Conservation (phyloP, 139 green algal species). For the Pseudopediastrum boryanum region DNA sequence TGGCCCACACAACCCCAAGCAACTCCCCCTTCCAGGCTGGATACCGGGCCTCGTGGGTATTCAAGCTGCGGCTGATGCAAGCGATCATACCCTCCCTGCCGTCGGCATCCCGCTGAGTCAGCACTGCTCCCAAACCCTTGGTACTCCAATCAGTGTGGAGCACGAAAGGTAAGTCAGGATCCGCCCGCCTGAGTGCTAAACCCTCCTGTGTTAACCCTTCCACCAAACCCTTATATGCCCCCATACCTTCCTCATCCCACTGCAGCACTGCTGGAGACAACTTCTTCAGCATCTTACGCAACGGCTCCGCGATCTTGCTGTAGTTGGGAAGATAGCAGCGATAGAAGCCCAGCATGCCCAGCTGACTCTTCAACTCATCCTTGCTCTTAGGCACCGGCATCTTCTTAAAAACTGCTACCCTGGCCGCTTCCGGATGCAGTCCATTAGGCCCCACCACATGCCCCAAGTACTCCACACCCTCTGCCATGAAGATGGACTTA, state of each 20-base stretch:
- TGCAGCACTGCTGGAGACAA: conserved; percentile 20
- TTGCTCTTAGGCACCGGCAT: conserved; percentile 39
- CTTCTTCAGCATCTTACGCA: conserved; percentile 37
- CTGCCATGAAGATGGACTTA: conserved; percentile 28
- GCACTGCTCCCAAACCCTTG: conserved; percentile 39
- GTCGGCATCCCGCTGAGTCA: conserved; percentile 42
- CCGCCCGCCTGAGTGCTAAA: conserved; percentile 1
- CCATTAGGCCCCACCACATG: conserved; percentile 37
- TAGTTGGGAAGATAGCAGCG: conserved; percentile 40
- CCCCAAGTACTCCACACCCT: conserved; percentile 45
- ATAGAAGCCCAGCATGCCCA: conserved; percentile 49
- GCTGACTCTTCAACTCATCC: conserved; percentile 18
- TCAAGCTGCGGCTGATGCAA: conserved; percentile 32
- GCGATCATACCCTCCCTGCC: conserved; percentile 40
- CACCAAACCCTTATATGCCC: conserved; percentile 19
- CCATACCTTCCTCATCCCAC: conserved; percentile 23
- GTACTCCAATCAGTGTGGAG: conserved; percentile 38
- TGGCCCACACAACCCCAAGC: conserved; percentile 38
- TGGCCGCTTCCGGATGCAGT: conserved; percentile 28
- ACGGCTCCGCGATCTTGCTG: conserved; percentile 28
- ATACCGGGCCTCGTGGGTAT: conserved; percentile 36
- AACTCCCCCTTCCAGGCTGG: conserved; percentile 40
- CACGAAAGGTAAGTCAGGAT: background rate
- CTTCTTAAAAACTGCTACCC: conserved; percentile 38
- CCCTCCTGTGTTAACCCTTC: conserved; percentile 2